phyloP scores from a whole-genome alignment of 192 early-diverging fungal species.

The Backusella liffmaniae region DNA sequence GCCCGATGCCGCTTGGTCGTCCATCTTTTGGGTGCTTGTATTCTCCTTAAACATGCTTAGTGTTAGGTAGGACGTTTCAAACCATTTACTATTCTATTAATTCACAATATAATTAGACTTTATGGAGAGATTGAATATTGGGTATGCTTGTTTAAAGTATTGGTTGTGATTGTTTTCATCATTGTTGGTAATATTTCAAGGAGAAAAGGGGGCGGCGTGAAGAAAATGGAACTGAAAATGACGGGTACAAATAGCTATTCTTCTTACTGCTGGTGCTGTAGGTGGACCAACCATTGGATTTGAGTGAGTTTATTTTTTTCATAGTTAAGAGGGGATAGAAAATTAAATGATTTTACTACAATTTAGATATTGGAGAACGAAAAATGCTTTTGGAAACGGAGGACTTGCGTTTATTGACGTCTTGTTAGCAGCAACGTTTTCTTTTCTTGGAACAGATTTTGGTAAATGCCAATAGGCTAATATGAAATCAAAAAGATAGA shows the following conservation, averaged over 20 bases:
- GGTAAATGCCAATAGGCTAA: conserved; percentile 10
- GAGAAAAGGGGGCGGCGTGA: not conserved
- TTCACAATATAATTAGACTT: conserved; percentile 36
- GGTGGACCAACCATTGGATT: conserved; percentile 54
- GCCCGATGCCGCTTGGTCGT: conserved; percentile 41
- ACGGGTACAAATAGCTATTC: conserved; percentile 32
- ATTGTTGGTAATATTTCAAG: conserved; percentile 46
- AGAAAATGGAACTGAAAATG: not conserved
- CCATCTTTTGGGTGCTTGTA: conserved; percentile 57
- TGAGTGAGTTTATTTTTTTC: not conserved
- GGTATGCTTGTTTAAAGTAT: conserved; percentile 74
- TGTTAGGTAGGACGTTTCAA: conserved; percentile 22
- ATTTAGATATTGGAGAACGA: conserved; percentile 61
- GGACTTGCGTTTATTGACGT: conserved; percentile 61
- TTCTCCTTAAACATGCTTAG: conserved; percentile 60
- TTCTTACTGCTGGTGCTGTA: conserved; percentile 59
- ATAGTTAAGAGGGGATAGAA: no score
- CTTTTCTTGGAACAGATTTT: conserved; percentile 85
- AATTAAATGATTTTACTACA: no score
- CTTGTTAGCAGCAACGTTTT: conserved; percentile 76
- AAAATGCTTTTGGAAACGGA: conserved; percentile 57
- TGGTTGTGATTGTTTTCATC: conserved; percentile 76
- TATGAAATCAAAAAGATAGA: not conserved
- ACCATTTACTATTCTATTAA: no score
- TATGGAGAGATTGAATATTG: conserved; percentile 92